phyloP scores from a whole-genome alignment of 1,139 yeast genomes.

The Yamadazyma pseudoaaseri region DNA sequence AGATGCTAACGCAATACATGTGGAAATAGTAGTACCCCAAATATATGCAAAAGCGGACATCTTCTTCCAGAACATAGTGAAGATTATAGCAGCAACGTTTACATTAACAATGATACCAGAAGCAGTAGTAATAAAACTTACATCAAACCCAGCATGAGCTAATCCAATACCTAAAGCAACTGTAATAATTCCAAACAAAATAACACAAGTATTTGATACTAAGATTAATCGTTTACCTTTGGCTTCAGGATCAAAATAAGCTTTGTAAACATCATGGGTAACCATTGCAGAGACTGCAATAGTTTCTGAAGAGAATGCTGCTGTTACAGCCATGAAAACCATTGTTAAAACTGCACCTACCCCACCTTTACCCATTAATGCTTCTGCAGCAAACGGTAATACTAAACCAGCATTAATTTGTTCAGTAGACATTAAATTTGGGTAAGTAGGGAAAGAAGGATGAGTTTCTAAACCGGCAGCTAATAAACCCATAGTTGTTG shows the following conservation, averaged over 20 bases:
- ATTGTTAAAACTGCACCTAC: conserved; percentile 35
- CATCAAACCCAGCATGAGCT: conserved; percentile 32
- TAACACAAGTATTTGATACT: conserved; percentile 26
- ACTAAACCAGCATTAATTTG: conserved; percentile 23
- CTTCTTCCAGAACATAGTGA: conserved; percentile 46
- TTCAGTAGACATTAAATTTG: conserved; percentile 14
- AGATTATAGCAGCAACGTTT: conserved; percentile 28
- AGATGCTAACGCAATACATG: conserved; percentile 40
- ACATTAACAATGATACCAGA: conserved; percentile 36
- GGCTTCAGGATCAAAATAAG: conserved; percentile 35
- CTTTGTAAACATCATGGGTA: conserved; percentile 35
- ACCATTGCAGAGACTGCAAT: conserved; percentile 37
- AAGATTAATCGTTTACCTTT: conserved; percentile 29
- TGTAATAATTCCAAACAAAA: conserved; percentile 26
- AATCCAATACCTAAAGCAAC: conserved; percentile 32
- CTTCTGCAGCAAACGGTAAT: conserved; percentile 21
- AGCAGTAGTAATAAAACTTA: conserved; percentile 22
- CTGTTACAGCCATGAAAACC: conserved; percentile 40
- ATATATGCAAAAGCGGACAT: conserved; percentile 40
- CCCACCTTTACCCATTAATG: conserved; percentile 32
- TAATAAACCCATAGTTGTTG: conserved; percentile 37
- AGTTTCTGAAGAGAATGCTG: conserved; percentile 38
- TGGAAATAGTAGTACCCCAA: conserved; percentile 46
- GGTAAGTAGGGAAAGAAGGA: conserved; percentile 29
- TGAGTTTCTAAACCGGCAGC: conserved; percentile 29